Base-by-base conservation (phyloP, 768 basidiomycete genomes). In the Podaxis sp. region DNA sequence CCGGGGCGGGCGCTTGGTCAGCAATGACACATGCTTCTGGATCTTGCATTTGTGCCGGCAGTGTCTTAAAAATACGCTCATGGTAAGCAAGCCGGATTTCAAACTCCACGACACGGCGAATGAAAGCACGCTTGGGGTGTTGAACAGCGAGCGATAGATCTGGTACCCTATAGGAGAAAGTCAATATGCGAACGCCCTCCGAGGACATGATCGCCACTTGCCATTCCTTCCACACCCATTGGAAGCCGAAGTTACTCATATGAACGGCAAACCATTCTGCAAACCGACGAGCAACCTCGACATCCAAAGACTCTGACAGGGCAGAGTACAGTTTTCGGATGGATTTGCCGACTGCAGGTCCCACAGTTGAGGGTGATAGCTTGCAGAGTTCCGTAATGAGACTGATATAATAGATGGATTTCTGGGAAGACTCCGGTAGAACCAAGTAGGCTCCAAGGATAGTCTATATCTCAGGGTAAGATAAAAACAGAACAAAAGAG, bases 211-310 rank as follows among this genome's bases (percentile, higher is more conserved):
- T 17, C 42, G 51, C 26, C 3, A 76, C 87, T 51, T 57, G 95
- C 96, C 97, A 99, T 82, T 99, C 97, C 70, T 94, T 96, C 97
- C 97, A 99, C 13, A 97, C 94, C 97, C 97, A 99, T 69, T 90
- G 88, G 76, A 98, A 99, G 26, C 89, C 90, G 73, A 98, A 99
- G 76, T 99, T 99, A 67, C 93, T 96, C 88, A 99, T 90, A 70
- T 99, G 97, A 2, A 92, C 82, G 2, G 93, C 84, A 68, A 99
- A 97, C 97, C 97, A 99, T 64, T 98, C 95, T 0, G 92, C 87
- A 63, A 95, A 92, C 33, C 93, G 81, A 53, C 89, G 84, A 1
- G 88, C 80, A 57, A 93, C 78, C 64, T 96, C 96, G 7, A 92
- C 85, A 65, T 98, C 96, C 33, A 99, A 78, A 0, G 93, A 95